Evolutionary conservation across 306 rosid species (phyloP).

Genomic region (Sphenostylis stenocarpa): DNA sequence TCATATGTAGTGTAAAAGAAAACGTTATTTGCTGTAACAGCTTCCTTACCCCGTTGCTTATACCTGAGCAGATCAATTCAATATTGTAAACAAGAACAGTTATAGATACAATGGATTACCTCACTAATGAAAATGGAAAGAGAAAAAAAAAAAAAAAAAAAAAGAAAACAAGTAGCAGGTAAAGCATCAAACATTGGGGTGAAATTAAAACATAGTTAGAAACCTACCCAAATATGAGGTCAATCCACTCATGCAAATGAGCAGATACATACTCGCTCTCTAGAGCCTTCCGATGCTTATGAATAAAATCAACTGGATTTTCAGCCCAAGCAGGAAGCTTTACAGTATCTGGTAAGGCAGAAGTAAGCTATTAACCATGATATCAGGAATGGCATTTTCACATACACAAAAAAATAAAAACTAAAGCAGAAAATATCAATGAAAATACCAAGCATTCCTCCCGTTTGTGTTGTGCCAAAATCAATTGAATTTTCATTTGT

Average conservation of each 20-base stretch:
- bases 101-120: slow-evolving; percentile 11
- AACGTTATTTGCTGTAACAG: slow-evolving; percentile 86
- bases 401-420: not conserved
- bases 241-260: slow-evolving; percentile 98
- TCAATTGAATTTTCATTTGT: slow-evolving; percentile 93
- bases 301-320: slow-evolving; percentile 85
- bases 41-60: slow-evolving; percentile 97
- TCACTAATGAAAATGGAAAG: slow-evolving; percentile 27
- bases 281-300: slow-evolving; percentile 94
- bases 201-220: slow-evolving; percentile 16
- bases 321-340: slow-evolving; percentile 97
- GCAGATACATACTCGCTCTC: slow-evolving; percentile 95
- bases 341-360: slow-evolving; percentile 66
- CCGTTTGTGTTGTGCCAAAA: slow-evolving; percentile 94
- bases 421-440: slow-evolving; percentile 28
- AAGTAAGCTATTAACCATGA: slow-evolving; percentile 34
- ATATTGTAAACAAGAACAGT: slow-evolving; percentile 19
- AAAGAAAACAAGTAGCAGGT: slow-evolving; percentile 6
- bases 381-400: slow-evolving; percentile 13
- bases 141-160: not conserved
- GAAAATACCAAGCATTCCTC: slow-evolving; percentile 82
- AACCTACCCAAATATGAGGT: slow-evolving; percentile 91
- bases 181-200: not conserved
- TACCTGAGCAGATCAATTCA: slow-evolving; percentile 61
- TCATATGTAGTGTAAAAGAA: slow-evolving; percentile 96